These are phyloP conservation scores for Fusarium denticulatum DNA, from an alignment of 2,329 filamentous ascomycete genomes.

Conservation along the genomic window DNA sequence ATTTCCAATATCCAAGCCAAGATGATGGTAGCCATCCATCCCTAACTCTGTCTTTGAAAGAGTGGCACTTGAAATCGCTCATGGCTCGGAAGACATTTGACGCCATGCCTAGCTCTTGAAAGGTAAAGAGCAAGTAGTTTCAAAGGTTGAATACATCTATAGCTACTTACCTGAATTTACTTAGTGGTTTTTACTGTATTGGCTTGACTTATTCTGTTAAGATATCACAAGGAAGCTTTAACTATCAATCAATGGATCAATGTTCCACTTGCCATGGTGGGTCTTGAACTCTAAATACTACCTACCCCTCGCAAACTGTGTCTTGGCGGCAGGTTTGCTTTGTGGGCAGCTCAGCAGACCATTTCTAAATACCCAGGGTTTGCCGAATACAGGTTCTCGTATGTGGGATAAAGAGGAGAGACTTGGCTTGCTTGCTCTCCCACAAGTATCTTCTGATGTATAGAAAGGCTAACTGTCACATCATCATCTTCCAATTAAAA, in stretches of 20 bases:
- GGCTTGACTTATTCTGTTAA: too few species aligned
- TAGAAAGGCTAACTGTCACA: too few species aligned
- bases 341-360: background rate
- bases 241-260: too few species aligned
- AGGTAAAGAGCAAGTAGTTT: background rate
- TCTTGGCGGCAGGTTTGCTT: background rate
- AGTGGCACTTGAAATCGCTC: background rate
- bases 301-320: background rate
- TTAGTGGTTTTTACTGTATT: too few species aligned
- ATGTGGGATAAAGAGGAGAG: background rate
- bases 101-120: background rate
- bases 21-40: background rate
- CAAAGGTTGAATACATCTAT: too few species aligned
- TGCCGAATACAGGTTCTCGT: background rate
- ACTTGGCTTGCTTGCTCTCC: background rate
- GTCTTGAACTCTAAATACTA: background rate
- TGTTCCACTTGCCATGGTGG: background rate
- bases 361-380: background rate
- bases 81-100: background rate
- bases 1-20: background rate
- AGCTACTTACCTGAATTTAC: too few species aligned
- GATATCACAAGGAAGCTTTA: too few species aligned
- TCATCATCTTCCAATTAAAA: too few species aligned
- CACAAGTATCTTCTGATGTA: background rate
- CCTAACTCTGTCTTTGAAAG: background rate